Conservation (phyloP, 2,329 filamentous ascomycete species). For the Microdochium nivale region DNA sequence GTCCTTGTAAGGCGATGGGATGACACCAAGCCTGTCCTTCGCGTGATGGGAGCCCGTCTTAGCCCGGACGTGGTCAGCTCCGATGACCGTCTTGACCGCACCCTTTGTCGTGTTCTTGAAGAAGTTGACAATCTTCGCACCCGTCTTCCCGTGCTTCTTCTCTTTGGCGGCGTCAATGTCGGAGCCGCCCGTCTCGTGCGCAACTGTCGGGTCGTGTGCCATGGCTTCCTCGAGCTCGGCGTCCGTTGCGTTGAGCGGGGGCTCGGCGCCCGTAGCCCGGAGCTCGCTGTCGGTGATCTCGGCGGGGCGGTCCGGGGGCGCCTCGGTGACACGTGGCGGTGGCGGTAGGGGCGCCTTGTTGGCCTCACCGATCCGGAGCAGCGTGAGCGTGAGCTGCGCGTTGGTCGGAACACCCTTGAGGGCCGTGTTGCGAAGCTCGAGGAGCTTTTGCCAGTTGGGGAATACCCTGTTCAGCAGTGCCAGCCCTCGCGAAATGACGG, state of each 20-base stretch:
- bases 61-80: slow-evolving; percentile 63
- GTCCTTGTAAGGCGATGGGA: slow-evolving; percentile 39
- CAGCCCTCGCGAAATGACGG: slow-evolving; percentile 54
- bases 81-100: slow-evolving; percentile 62
- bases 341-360: slow-evolving; percentile 72
- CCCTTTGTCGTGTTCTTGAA: slow-evolving; percentile 65
- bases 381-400: slow-evolving; percentile 71
- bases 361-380: slow-evolving; percentile 72
- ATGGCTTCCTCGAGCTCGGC: slow-evolving; percentile 60
- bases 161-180: slow-evolving; percentile 39
- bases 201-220: slow-evolving; percentile 28
- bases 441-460: slow-evolving; percentile 66
- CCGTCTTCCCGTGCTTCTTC: slow-evolving; percentile 28
- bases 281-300: slow-evolving; percentile 37
- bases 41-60: slow-evolving; percentile 52
- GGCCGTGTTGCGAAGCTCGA: slow-evolving; percentile 67
- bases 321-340: slow-evolving; percentile 27
- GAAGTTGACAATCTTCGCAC: slow-evolving; percentile 46
- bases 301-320: slow-evolving; percentile 26
- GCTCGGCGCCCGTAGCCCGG: slow-evolving; percentile 33
- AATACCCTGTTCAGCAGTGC: slow-evolving; percentile 49
- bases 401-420: slow-evolving; percentile 81
- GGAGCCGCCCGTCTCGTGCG: slow-evolving; percentile 27
- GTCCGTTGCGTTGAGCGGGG: slow-evolving; percentile 50
- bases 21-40: slow-evolving; percentile 62